Evolutionary conservation across 768 basidiomycete genomes (phyloP), one percentile per base, ranked within the genome.

Genomic region (Multifurca ochricompacta): DNA sequence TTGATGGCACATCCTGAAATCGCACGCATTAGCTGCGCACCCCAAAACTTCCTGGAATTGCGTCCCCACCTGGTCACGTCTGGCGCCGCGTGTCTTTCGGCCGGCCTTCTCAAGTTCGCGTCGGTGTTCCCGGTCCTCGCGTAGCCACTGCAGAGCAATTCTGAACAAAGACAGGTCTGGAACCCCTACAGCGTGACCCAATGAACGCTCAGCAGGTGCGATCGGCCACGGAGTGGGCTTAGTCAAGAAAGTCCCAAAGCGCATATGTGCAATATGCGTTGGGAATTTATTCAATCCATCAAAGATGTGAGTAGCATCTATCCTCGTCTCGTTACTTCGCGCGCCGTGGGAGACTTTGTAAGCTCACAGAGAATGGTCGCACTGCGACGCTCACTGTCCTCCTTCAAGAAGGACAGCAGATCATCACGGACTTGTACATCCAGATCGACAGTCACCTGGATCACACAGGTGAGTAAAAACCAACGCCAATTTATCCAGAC

Each of bases 291-390:
- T 79, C 28, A 98, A 70, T 10, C 94, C 95, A 67, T 98, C 95
- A 60, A 93, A 96, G 63, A 99, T 96, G 68, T 99, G 96, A 1
- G 94, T 97, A 10, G 94, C 92, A 70, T 96, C 91, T 93, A 62
- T 16, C 2, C 3, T 32, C 25, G 32, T 9, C 2, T 32, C 4
- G n/a, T 43, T 18, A 37, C 40, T 25, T 18, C 6, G 46, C 13
- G 49, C 6, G 7, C n/a, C 18, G 27, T 31, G 28, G 47, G 6
- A 30, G 30, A 19, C 30, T 28, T 23, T 35, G 37, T n/a, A 35
- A 35, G 71, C 82, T 63, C 64, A 81, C 91, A 98, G 48, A 99
- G 70, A 51, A 98, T 85, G 11, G 95, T 96, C 10, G 94, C 89
- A 1, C 81, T 79, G 31, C 96, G 80, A 4, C 70, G 65, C 58